phyloP scores from a whole-genome alignment of 2,329 filamentous ascomycete species.

The Aspergillus alliaceus region DNA sequence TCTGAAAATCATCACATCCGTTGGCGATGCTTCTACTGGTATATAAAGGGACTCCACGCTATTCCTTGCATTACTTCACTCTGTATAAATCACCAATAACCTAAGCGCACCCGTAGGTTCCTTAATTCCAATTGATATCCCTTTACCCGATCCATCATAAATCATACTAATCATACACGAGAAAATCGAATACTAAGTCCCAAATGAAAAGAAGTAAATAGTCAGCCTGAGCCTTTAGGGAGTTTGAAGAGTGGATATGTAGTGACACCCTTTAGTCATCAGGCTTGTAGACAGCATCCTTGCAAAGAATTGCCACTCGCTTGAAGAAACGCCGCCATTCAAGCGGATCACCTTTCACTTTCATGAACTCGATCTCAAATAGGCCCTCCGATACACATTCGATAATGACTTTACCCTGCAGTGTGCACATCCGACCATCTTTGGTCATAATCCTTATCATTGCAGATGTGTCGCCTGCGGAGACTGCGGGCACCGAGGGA shows the following conservation, averaged over 20 bases:
- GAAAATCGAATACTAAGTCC: neutral
- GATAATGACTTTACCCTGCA: conserved; percentile 46
- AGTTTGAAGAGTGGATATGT: neutral
- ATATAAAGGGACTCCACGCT: neutral
- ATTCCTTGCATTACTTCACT: neutral
- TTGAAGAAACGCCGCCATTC: conserved; percentile 98
- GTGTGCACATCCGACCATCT: conserved; percentile 51
- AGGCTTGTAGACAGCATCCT: conserved; percentile 74
- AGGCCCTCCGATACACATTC: conserved; percentile 57
- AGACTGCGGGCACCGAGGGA: conserved; percentile 48
- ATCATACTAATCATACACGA: conserved; percentile 19
- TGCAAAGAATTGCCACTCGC: conserved; percentile 83
- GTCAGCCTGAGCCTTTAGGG: neutral
- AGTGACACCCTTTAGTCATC: conserved; percentile 33
- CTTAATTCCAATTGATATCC: neutral
- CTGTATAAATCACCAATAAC: neutral
- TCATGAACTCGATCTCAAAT: conserved; percentile 86
- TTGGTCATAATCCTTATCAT: conserved; percentile 72
- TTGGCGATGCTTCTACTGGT: too few relatives aligned
- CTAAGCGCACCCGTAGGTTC: neutral
- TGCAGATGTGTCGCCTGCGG: conserved; percentile 53
- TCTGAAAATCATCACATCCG: too few relatives aligned
- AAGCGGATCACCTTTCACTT: conserved; percentile 90
- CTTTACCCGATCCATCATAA: conserved; percentile 11
- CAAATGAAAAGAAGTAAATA: neutral